Conservation (phyloP, 2,329 filamentous ascomycete genomes). For the Xylaria sp. region DNA sequence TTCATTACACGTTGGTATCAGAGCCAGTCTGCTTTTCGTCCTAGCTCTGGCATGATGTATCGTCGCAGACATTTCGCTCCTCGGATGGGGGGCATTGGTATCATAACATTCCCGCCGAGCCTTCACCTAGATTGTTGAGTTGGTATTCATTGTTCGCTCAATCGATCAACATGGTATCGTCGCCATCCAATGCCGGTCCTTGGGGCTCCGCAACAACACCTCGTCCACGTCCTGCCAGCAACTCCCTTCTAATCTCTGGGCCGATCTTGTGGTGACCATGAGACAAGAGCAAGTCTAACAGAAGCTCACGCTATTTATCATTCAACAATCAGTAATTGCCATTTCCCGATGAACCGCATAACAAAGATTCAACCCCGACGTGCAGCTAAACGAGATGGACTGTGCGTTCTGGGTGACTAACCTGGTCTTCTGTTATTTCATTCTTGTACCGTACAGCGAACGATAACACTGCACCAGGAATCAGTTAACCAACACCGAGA, state of each 20-base stretch:
- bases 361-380: no score
- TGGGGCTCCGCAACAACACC: slow-evolving; percentile 71
- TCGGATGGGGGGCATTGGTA: background rate
- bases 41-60: background rate
- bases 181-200: slow-evolving; percentile 67
- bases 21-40: background rate
- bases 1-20: slow-evolving; percentile 26
- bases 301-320: slow-evolving; percentile 68
- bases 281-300: slow-evolving; percentile 83
- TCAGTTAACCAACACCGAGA: background rate
- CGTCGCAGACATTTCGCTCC: background rate
- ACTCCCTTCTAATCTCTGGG: slow-evolving; percentile 85
- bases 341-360: background rate
- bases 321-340: slow-evolving; percentile 1
- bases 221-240: slow-evolving; percentile 85
- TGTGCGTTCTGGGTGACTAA: background rate
- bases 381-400: background rate
- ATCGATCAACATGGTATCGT: slow-evolving; percentile 89
- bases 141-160: slow-evolving; percentile 1
- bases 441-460: slow-evolving; percentile 96
- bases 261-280: slow-evolving; percentile 88
- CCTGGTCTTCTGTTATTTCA: slow-evolving; percentile 91
- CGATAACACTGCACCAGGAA: slow-evolving; percentile 61
- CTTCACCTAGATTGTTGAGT: no score
- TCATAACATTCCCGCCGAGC: background rate